Percentiles rank a stretch among this genome's conserved stretches.
These are phyloP conservation scores for Diplodia corticola DNA, from an alignment of 2,329 filamentous ascomycete genomes.

Conservation along the genomic window DNA sequence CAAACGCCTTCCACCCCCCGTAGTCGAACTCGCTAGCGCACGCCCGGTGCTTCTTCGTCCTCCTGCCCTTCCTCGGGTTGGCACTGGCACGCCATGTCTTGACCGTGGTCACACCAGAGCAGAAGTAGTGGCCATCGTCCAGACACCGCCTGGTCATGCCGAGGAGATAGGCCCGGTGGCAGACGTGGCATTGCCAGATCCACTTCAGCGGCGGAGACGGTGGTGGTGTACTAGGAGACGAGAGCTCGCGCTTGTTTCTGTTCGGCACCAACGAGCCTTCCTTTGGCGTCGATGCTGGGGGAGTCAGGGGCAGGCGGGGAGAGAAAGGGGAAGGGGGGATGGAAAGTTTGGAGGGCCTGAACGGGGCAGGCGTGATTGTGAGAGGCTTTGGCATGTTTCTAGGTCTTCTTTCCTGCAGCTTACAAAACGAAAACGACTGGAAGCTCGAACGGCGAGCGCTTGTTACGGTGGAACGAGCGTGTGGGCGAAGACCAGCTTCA, in stretches of 20 bases:
- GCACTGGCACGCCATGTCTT: conserved; percentile 33
- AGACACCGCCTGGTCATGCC: conserved; percentile 55
- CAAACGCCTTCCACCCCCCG: conserved; percentile 51
- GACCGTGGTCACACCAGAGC: conserved; percentile 47
- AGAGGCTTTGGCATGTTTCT: conserved; percentile 23
- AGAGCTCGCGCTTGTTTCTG: conserved; percentile 23
- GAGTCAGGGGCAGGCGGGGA: conserved; percentile 30
- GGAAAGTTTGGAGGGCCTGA: conserved; percentile 46
- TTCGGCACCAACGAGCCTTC: neutral
- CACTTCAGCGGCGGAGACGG: conserved; percentile 44
- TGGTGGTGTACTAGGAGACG: conserved; percentile 25
- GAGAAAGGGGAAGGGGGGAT: conserved; percentile 49
- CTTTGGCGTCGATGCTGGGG: conserved; percentile 18
- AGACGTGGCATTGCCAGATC: conserved; percentile 58
- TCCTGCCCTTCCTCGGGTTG: conserved; percentile 33
- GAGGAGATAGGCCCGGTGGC: conserved; percentile 49
- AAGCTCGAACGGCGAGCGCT: neutral
- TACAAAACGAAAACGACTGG: neutral
- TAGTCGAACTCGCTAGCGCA: conserved; percentile 57
- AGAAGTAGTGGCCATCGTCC: conserved; percentile 57
- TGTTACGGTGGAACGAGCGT: neutral
- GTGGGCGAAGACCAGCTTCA: conserved; percentile 23
- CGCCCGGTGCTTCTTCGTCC: conserved; percentile 29
- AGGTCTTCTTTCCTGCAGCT: neutral
- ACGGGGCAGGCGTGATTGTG: conserved; percentile 42